These are phyloP conservation scores for Moesziomyces sp. DNA, from an alignment of 1,284 basidiomycete species.

Conservation along the genomic window DNA sequence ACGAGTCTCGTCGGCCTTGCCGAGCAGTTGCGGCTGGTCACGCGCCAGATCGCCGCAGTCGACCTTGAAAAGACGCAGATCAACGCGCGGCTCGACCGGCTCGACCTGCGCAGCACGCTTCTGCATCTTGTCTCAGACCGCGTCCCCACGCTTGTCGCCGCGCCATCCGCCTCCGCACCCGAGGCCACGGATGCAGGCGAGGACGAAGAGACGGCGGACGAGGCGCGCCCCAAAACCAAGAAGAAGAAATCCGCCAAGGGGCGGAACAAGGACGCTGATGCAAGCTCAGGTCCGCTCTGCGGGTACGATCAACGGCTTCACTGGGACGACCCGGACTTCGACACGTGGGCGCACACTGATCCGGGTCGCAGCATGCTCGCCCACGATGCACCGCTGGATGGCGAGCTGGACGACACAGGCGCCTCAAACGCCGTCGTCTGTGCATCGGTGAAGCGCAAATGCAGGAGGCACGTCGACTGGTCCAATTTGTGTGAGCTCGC, in stretches of 20 bases:
- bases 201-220: constrained; percentile 21
- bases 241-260: constrained; percentile 21
- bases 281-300: constrained; percentile 28
- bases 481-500: constrained; percentile 34
- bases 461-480: constrained; percentile 46
- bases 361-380: constrained; percentile 22
- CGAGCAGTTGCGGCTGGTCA: constrained; percentile 18
- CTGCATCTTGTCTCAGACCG: constrained; percentile 44
- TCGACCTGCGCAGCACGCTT: constrained; percentile 36
- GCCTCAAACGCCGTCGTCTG: constrained; percentile 16
- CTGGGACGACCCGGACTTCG: constrained; percentile 34
- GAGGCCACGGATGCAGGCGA: constrained; percentile 1
- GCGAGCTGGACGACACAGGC: constrained; percentile 16
- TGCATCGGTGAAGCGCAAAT: constrained; percentile 36
- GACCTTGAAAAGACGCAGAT: constrained; percentile 26
- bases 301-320: constrained; percentile 48
- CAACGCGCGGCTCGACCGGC: constrained; percentile 31
- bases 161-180: constrained; percentile 14
- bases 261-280: constrained; percentile 14
- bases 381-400: constrained; percentile 22
- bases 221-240: constrained; percentile 7
- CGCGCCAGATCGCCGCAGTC: constrained; percentile 14
- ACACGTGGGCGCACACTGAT: constrained; percentile 17
- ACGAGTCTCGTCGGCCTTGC: constrained; percentile 8
- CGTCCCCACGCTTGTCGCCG: constrained; percentile 24